These are phyloP conservation scores for Blastomyces emzantsi DNA, from an alignment of 2,329 filamentous ascomycete species.

Conservation along the genomic window DNA sequence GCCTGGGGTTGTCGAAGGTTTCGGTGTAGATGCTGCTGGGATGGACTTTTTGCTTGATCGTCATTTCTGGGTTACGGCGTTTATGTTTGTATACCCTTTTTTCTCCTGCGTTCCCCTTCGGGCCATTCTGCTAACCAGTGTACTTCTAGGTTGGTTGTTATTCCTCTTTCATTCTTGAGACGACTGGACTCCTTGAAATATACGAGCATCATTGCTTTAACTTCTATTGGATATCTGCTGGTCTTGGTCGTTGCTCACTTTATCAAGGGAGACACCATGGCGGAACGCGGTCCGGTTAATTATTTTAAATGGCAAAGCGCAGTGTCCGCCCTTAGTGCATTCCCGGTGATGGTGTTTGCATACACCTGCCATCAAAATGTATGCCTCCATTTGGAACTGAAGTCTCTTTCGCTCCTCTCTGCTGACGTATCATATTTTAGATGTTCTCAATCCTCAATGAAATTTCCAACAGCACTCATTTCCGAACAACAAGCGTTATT, in stretches of 20 bases:
- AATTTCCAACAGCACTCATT: conserved; percentile 73
- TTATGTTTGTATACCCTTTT: conserved; percentile 56
- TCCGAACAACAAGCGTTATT: conserved; percentile 69
- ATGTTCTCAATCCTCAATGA: conserved; percentile 99
- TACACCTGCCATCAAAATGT: conserved; percentile 99
- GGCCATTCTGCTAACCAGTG: conserved; percentile 7
- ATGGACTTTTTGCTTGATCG: conserved; percentile 74
- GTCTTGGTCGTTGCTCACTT: conserved; percentile 92
- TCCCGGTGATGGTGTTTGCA: conserved; percentile 97
- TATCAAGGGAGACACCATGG: conserved; percentile 62
- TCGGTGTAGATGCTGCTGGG: conserved; percentile 55
- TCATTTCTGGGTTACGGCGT: conserved; percentile 95
- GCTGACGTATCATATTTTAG: conserved; percentile 39
- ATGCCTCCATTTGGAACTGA: conserved; percentile 24
- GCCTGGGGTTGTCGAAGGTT: conserved; percentile 83
- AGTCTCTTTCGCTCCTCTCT: neutral
- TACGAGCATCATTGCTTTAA: conserved; percentile 80
- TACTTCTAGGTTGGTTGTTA: conserved; percentile 64
- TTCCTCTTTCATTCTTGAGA: conserved; percentile 85
- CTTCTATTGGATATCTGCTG: conserved; percentile 91
- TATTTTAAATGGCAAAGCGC: conserved; percentile 71
- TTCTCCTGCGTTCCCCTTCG: neutral
- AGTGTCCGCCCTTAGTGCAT: conserved; percentile 68
- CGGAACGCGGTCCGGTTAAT: conserved; percentile 64
- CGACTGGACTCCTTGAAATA: conserved; percentile 95